These are phyloP conservation scores for Penicillium maclennaniae DNA, from an alignment of 495 filamentous ascomycete genomes.

Conservation along the genomic window DNA sequence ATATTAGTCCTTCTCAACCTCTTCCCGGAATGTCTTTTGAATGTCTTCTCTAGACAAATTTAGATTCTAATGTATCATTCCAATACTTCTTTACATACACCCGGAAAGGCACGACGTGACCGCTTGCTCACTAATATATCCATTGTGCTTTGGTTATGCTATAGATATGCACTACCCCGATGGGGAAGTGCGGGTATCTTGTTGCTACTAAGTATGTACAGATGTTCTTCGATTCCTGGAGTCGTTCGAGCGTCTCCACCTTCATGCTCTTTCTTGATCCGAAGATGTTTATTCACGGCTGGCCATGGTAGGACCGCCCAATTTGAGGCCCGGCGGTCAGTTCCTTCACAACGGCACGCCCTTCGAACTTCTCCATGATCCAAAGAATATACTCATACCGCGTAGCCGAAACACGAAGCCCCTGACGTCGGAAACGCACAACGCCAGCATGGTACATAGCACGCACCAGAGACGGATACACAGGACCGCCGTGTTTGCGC, in stretches of 20 bases:
- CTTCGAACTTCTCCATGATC: slow-evolving; percentile 34
- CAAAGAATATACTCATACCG: slow-evolving; percentile 38
- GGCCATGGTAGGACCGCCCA: neutral
- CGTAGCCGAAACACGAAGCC: slow-evolving; percentile 20
- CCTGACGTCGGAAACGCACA: slow-evolving; percentile 34
- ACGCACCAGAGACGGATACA: slow-evolving; percentile 37
- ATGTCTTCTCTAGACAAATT: no score
- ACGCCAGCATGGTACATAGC: slow-evolving; percentile 48
- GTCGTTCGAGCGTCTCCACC: neutral
- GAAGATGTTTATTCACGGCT: neutral
- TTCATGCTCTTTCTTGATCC: neutral
- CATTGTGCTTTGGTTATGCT: neutral
- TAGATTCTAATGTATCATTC: neutral
- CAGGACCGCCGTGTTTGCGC: slow-evolving; percentile 32
- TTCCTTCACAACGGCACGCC: slow-evolving; percentile 26
- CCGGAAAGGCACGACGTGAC: neutral
- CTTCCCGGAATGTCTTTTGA: no score
- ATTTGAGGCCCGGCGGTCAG: slow-evolving; percentile 14
- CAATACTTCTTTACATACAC: no score
- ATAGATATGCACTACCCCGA: neutral
- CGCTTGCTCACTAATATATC: no score
- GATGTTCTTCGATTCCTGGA: neutral
- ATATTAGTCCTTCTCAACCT: slow-evolving; percentile 4
- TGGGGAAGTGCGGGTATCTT: neutral
- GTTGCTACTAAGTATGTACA: neutral